Evolutionary conservation across 2,329 filamentous ascomycete genomes (phyloP), one percentile per base, ranked within the genome.

Genomic region (Nothomitra cinnamomea): DNA sequence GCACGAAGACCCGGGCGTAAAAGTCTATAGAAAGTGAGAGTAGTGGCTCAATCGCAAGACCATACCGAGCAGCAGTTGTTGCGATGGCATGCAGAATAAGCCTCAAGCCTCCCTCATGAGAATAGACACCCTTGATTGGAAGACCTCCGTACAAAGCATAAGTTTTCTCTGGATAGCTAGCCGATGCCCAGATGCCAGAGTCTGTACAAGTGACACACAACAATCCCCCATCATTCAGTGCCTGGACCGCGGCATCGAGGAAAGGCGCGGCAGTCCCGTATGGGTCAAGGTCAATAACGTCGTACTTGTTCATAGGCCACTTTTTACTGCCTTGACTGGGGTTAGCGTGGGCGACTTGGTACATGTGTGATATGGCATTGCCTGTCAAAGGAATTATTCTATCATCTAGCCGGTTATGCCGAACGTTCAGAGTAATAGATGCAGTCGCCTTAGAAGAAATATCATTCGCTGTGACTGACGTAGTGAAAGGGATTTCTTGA

Each of bases 131-230:
- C 68, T 94, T 95, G 56, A 90, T 70, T 0, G 92, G 87, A 15
- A 89, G 72, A 35, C 92, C 92, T 2, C 92, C 92, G 63, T 98
- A 98, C n/a, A 95, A 73, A 1, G 90, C 82, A 65, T 82, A 98
- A 2, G 87, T 80, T 72, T 98, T 98, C 66, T 98, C 92, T 1
- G 86, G 82, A 63, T 96, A 98, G 54, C 89, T 87, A 60, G 87
- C 85, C 0, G 90, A 95, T 1, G 90, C 90, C 77, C 89, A 98
- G 1, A 98, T 87, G 8, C 85, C 88, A 8, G 90, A 89, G 66
- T 98, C 92, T 0, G 92, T 98, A 68, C 92, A 98, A 1, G 92
- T 98, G 3, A 98, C 85, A 65, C 89, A 95, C 3, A 98, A 75
- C 40, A 98, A 73, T 2, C 92, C 92, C 1, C 90, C 90, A 60